phyloP scores from a whole-genome alignment of 2,329 filamentous ascomycete species.

The Hirsutella thompsonii region DNA sequence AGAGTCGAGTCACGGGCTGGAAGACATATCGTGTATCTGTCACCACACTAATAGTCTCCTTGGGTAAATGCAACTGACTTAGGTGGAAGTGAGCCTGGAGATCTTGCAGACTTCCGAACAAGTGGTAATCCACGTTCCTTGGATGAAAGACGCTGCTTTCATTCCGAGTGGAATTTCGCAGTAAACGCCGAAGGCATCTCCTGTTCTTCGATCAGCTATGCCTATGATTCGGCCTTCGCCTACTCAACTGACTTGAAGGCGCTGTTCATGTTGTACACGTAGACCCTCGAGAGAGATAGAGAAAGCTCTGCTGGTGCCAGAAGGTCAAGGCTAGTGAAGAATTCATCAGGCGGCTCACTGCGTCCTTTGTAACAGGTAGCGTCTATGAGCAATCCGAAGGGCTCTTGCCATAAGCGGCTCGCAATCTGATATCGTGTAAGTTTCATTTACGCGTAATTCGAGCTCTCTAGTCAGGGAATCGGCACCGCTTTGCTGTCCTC shows the following conservation, averaged over 20 bases:
- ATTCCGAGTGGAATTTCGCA: conserved; percentile 48
- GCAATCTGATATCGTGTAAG: conserved; percentile 37
- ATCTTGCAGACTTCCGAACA: conserved; percentile 53
- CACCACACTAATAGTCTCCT: conserved; percentile 57
- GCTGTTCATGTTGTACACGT: conserved; percentile 64
- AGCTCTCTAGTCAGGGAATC: no score
- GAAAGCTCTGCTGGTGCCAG: conserved; percentile 50
- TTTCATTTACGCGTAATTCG: no score
- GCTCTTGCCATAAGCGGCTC: conserved; percentile 56
- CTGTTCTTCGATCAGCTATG: conserved; percentile 7
- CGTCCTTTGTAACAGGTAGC: conserved; percentile 59
- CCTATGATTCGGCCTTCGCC: not conserved
- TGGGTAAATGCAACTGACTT: conserved; percentile 52
- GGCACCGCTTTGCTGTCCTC: no score
- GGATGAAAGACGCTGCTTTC: conserved; percentile 49
- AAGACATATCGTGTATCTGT: conserved; percentile 54
- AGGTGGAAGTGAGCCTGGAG: conserved; percentile 55
- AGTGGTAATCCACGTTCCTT: conserved; percentile 51
- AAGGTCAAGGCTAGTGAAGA: conserved; percentile 50
- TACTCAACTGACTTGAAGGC: conserved; percentile 37
- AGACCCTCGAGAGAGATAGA: conserved; percentile 45
- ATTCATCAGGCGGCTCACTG: conserved; percentile 50
- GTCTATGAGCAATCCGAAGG: conserved; percentile 55
- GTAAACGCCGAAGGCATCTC: conserved; percentile 51
- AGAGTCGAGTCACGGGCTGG: conserved; percentile 50